Conservation (phyloP, 768 basidiomycete species). For the Mycena sanguinolenta region DNA sequence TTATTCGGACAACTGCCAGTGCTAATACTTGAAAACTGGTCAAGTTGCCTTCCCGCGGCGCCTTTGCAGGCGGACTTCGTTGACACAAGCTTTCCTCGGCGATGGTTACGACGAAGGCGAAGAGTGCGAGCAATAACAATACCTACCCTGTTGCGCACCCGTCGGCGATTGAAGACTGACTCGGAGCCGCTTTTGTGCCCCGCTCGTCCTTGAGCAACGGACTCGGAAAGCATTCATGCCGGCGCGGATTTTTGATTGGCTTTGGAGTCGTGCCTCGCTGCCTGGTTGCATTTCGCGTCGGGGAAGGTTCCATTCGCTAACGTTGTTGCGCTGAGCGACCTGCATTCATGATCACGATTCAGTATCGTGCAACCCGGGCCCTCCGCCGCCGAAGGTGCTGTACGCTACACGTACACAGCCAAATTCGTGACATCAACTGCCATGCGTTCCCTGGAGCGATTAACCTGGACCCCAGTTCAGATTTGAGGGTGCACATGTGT, state of each 20-base stretch:
- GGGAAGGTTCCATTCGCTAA: background rate
- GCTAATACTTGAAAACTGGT: too few relatives aligned
- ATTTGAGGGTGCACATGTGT: background rate
- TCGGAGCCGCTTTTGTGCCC: slow-evolving; percentile 9
- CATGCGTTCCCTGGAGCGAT: background rate
- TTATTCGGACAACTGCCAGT: too few relatives aligned
- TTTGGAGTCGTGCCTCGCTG: too few relatives aligned
- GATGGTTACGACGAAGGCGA: background rate
- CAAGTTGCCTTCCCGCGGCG: slow-evolving; percentile 14
- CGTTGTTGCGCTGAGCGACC: too few relatives aligned
- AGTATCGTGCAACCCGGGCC: too few relatives aligned
- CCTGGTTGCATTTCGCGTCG: too few relatives aligned
- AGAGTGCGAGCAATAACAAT: background rate
- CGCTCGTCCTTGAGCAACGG: slow-evolving; percentile 1
- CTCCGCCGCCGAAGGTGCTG: slow-evolving; percentile 2
- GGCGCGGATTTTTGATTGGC: slow-evolving; percentile 1
- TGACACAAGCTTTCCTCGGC: slow-evolving; percentile 18
- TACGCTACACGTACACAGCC: background rate
- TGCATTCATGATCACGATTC: too few relatives aligned
- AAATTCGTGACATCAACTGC: background rate
- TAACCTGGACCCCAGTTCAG: too few relatives aligned
- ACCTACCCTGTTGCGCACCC: background rate
- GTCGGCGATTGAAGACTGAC: background rate
- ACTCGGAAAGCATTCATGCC: background rate
- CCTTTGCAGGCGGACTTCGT: slow-evolving; percentile 10